Conservation (phyloP, 441 rosid species). For the Eutrema salsugineum region DNA sequence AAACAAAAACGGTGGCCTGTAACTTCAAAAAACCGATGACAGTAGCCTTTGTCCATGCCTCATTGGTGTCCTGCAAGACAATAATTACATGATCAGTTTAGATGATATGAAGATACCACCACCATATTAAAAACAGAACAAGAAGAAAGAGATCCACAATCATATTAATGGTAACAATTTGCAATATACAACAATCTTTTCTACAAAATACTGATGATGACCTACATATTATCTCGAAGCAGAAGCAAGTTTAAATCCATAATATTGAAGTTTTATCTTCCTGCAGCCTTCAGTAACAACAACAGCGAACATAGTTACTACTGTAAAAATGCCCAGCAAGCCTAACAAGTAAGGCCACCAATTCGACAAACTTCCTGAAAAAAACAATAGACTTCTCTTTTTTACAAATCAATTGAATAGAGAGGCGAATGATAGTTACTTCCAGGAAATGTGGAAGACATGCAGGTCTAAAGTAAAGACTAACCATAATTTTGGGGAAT, state of each 20-base stretch:
- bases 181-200: background rate
- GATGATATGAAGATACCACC: no score
- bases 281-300: slow-evolving; percentile 96
- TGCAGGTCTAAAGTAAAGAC: background rate
- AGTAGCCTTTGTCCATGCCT: no score
- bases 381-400: background rate
- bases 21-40: no score
- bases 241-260: no score
- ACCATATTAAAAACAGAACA: no score
- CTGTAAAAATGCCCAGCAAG: slow-evolving; percentile 63
- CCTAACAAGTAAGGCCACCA: slow-evolving; percentile 79
- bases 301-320: slow-evolving; percentile 94
- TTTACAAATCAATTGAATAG: background rate
- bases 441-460: background rate
- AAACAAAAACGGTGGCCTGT: no score
- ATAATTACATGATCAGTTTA: no score
- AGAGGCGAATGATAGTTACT: no score
- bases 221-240: no score
- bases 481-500: background rate
- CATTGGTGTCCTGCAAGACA: no score
- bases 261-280: no score
- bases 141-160: no score
- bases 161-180: background rate
- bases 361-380: slow-evolving; percentile 62
- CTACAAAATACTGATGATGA: background rate